These are phyloP conservation scores for Penicillium sp. DNA, from an alignment of 2,329 filamentous ascomycete genomes.

Conservation along the genomic window DNA sequence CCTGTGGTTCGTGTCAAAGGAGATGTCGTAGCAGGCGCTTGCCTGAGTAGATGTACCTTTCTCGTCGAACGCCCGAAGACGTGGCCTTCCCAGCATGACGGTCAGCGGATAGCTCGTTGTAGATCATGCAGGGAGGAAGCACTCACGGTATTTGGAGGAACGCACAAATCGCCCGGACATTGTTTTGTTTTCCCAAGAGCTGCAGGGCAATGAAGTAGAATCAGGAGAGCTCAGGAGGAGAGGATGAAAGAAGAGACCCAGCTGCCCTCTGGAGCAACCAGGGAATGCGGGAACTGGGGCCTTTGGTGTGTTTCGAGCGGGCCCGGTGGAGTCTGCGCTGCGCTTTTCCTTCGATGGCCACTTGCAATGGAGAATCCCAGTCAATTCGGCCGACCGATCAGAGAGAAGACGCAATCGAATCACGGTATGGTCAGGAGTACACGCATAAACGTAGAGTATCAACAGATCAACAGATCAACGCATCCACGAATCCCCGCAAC, in stretches of 20 bases:
- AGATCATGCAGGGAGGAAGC: slow-evolving; percentile 1
- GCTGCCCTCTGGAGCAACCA: slow-evolving; percentile 15
- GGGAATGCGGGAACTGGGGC: slow-evolving; percentile 26
- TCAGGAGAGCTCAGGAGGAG: slow-evolving; percentile 13
- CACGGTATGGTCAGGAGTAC: not conserved
- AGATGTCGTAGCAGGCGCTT: not conserved
- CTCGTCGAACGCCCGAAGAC: slow-evolving; percentile 94
- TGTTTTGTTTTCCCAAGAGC: slow-evolving; percentile 17
- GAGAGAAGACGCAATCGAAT: not conserved
- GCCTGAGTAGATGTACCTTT: slow-evolving; percentile 55
- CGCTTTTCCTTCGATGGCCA: slow-evolving; percentile 6
- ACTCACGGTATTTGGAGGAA: slow-evolving; percentile 70
- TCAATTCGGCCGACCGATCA: not conserved
- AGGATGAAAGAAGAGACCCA: slow-evolving; percentile 22
- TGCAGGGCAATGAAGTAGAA: slow-evolving; percentile 9
- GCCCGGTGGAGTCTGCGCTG: slow-evolving; percentile 22
- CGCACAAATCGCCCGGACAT: slow-evolving; percentile 73
- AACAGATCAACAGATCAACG: not conserved
- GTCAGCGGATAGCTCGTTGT: slow-evolving; percentile 28
- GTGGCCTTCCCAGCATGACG: slow-evolving; percentile 64
- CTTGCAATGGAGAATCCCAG: not conserved
- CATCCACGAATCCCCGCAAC: not conserved
- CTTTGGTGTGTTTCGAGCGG: slow-evolving; percentile 21
- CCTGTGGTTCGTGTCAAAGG: slow-evolving; percentile 47
- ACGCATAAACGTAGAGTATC: not conserved